phyloP scores from a whole-genome alignment of 164 flowering plant species.

The Platanus orientalis region DNA sequence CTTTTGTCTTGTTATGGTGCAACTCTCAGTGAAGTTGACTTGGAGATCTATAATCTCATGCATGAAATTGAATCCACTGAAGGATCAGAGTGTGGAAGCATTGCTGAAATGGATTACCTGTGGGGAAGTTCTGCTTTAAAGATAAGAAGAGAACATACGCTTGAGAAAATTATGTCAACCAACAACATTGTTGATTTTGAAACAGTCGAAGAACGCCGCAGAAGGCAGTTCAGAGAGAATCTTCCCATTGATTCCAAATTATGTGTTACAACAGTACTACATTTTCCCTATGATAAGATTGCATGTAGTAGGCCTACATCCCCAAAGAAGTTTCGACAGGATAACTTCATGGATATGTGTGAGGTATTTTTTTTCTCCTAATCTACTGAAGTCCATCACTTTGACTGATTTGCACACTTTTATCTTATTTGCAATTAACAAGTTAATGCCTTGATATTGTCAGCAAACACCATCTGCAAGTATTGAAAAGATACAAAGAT shows the following conservation, averaged over 20 bases:
- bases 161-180: slow-evolving; percentile 32
- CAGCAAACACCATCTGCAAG: slow-evolving; percentile 33
- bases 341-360: slow-evolving; percentile 13
- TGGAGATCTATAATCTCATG: slow-evolving; percentile 66
- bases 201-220: slow-evolving; percentile 40
- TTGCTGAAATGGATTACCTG: slow-evolving; percentile 65
- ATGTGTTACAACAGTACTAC: slow-evolving; percentile 52
- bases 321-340: slow-evolving; percentile 21
- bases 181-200: slow-evolving; percentile 25
- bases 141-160: slow-evolving; percentile 37
- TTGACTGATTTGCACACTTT: background rate
- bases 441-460: slow-evolving; percentile 8
- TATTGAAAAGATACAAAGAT: slow-evolving; percentile 30
- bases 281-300: slow-evolving; percentile 59
- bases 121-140: slow-evolving; percentile 77
- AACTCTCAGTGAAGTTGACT: slow-evolving; percentile 60
- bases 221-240: slow-evolving; percentile 68
- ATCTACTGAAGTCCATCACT: background rate
- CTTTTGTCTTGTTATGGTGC: slow-evolving; percentile 86
- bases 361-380: slow-evolving; percentile 34
- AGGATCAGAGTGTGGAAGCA: slow-evolving; percentile 23
- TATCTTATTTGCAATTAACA: slow-evolving; percentile 5
- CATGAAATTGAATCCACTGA: slow-evolving; percentile 46
- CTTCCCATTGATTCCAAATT: slow-evolving; percentile 60
- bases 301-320: slow-evolving; percentile 15